phyloP scores from a whole-genome alignment of 1,284 basidiomycete genomes.

The Earliella scabrosa region DNA sequence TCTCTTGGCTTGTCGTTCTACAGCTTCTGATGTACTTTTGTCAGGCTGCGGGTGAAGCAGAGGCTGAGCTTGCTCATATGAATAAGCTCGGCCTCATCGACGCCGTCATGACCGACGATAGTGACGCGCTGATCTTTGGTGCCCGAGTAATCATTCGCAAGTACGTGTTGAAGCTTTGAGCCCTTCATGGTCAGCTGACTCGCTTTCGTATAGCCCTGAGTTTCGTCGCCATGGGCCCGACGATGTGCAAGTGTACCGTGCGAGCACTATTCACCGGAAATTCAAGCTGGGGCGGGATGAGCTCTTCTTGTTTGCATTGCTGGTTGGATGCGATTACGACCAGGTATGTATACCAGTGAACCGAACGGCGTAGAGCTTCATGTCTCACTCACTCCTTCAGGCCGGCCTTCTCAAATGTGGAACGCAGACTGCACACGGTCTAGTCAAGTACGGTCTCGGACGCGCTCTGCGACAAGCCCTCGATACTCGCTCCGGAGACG shows the following conservation, averaged over 20 bases:
- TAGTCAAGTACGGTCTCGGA: neutral
- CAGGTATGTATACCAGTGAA: neutral
- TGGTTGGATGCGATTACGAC: constrained; percentile 1
- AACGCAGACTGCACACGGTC: neutral
- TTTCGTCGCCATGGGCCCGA: neutral
- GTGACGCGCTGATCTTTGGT: constrained; percentile 43
- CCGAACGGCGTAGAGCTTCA: no score
- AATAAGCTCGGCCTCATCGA: constrained; percentile 52
- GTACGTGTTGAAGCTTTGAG: constrained; percentile 16
- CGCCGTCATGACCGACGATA: constrained; percentile 60
- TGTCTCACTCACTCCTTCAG: neutral
- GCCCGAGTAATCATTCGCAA: constrained; percentile 24
- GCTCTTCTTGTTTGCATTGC: neutral
- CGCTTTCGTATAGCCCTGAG: neutral
- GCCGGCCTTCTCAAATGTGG: neutral
- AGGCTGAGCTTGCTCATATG: constrained; percentile 39
- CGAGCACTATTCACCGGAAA: neutral
- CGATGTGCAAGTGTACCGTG: neutral
- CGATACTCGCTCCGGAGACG: neutral
- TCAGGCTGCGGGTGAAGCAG: constrained; percentile 64
- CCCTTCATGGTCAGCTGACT: neutral
- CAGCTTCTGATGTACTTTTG: neutral
- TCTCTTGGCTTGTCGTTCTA: no score
- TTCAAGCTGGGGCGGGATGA: neutral
- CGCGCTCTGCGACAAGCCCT: neutral